Conservation (phyloP, 805 yeast genomes). For the Tetrapisispora fleetii region DNA sequence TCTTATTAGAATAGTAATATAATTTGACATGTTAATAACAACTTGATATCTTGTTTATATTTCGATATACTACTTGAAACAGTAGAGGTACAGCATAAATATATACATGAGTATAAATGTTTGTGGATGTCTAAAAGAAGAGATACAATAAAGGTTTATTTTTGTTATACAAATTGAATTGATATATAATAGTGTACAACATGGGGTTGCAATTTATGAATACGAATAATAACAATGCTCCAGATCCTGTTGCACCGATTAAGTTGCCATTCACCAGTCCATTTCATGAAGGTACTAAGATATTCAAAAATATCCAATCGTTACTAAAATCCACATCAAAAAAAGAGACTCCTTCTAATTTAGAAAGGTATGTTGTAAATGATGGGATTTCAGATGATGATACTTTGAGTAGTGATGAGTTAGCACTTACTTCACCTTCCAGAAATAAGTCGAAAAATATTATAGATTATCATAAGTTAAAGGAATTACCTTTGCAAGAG, state of each 20-base stretch:
- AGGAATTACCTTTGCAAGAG: conserved; percentile 1
- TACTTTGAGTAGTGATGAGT: neutral
- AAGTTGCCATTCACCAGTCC: conserved; percentile 14
- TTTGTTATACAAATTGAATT: no score
- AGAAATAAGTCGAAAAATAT: neutral
- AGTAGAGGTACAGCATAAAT: no score
- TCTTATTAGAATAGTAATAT: no score
- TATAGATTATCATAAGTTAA: neutral
- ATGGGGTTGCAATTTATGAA: conserved; percentile 2
- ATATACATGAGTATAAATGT: no score
- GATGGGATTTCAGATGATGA: neutral
- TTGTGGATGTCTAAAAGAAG: no score
- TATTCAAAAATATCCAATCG: conserved; percentile 18
- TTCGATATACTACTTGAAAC: no score
- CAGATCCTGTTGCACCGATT: neutral
- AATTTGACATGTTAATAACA: no score
- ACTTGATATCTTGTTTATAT: no score
- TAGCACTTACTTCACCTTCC: neutral
- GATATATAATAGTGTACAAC: no score
- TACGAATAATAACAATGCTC: neutral
- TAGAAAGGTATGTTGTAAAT: neutral
- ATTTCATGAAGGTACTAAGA: conserved; percentile 15
- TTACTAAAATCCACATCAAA: conserved; percentile 12
- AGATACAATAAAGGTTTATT: no score
- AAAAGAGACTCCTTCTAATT: neutral